Evolutionary conservation across 2,329 filamentous ascomycete species (phyloP), one percentile per base, ranked within the genome.

Genomic region (Pseudodiploospora longispora): DNA sequence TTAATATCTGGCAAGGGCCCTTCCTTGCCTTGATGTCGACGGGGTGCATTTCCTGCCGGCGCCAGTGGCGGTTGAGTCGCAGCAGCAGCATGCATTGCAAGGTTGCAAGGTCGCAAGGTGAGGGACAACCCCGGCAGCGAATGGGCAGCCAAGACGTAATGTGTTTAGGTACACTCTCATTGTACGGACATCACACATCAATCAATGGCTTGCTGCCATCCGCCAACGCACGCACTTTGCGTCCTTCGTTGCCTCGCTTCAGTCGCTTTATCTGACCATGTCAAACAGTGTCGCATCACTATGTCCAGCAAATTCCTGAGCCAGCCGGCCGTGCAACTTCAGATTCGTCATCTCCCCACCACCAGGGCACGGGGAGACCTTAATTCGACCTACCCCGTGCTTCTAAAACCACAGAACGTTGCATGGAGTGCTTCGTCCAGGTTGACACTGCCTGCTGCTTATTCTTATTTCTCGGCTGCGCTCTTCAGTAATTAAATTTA

Each of bases 141-240:
- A 59, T 58, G 43, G 50, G 44, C 47, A 46, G 30, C 36, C 42
- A 43, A 43, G 51, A 58, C 54, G 55, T 57, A 58, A 59, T 54
- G 50, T 46, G 44, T 55, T 59, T 52, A 57, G 49, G 50, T 50
- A 50, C 35, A 36, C 36, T 30, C 12, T 33, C 33, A 10, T 19
- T 38, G 36, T 10, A 38, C 10, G 19, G 19, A 19, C 19, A 19
- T 19, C 19, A 19, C 19, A 19, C 19, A 19, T 19, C 19, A 19
- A 19, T 19, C 19, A 19, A 19, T 19, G 19, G 19, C 19, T 19
- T 19, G 19, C 19, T 19, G 19, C 19, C 19, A 19, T 19, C 19
- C 19, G 3, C 19, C 19, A 19, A 19, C 19, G 19, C 19, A 19
- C 19, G 19, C 19, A 19, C 19, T 19, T 19, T 19, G 19, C 19